Evolutionary conservation across 2,329 filamentous ascomycete genomes (phyloP), one percentile per base, ranked within the genome.

Genomic region (Paraconiothyrium sp.): DNA sequence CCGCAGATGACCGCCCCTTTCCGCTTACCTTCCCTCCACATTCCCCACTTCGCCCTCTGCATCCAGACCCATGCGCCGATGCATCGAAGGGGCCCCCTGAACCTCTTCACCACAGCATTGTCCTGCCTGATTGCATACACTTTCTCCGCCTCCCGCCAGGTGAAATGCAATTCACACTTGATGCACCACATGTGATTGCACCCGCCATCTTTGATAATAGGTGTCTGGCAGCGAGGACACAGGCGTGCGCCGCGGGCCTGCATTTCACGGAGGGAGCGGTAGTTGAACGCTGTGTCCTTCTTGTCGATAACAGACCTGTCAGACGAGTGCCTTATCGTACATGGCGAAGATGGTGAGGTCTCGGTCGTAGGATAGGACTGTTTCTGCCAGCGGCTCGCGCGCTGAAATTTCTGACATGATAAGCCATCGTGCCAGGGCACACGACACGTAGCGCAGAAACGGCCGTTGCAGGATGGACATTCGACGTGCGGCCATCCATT

Each of bases 201-300:
- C 4, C 54, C 43, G n/a, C 54, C 54, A 37, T 56, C 41, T 37
- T 56, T 56, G 30, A 56, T 35, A 9, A 54, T 54, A 11, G 39
- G 37, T 20, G 39, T 32, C 37, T 54, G 37, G 24, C 51, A 54
- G 14, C 51, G 37, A 24, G 51, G 51, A 44, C 39, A 54, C 39
- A 30, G 37, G 8, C 51, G 51, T 1, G 51, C 51, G 7, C 39
- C 51, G 14, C 13, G 37, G n/a, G 27, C n/a, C 24, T 54, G 39
- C 51, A 54, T 54, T 16, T 54, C 51, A n/a, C 37, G 34, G 16
- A 43, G 1, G 37, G n/a, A 22, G 3, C n/a, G 24, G 14, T 54
- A 54, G 11, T 44, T 30, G 4, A 14, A 20, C 24, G 13, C 20
- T 14, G n/a, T 27, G n/a, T 22, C n/a, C 14, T 44, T 14, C 16